phyloP scores from a whole-genome alignment of 1,284 basidiomycete genomes.

The Cryptococcus sp. region DNA sequence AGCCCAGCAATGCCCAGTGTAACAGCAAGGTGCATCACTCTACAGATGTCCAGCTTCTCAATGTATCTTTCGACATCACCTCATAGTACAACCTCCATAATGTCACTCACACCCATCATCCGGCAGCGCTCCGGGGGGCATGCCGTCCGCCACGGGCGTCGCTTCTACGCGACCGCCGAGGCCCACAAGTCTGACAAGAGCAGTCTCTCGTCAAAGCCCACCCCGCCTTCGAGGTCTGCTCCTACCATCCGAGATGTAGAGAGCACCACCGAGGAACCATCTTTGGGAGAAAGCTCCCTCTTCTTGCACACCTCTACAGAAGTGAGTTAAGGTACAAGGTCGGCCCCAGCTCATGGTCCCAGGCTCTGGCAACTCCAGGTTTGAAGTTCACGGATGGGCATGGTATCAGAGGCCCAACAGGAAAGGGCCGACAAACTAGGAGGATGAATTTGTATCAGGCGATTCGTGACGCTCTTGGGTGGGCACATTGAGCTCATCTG shows the following conservation, averaged over 20 bases:
- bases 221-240: conserved; percentile 1
- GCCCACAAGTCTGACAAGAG: background rate
- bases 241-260: conserved; percentile 1
- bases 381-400: conserved; percentile 67
- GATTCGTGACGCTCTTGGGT: conserved; percentile 83
- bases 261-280: conserved; percentile 26
- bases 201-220: background rate
- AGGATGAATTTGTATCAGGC: conserved; percentile 91
- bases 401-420: conserved; percentile 51
- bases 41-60: too few species aligned
- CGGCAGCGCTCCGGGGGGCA: too few species aligned
- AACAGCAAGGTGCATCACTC: too few species aligned
- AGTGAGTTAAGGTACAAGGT: conserved; percentile 15
- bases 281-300: conserved; percentile 31
- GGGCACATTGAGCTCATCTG: conserved; percentile 13
- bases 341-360: background rate
- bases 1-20: too few species aligned
- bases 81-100: too few species aligned
- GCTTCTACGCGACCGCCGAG: background rate
- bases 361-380: conserved; percentile 67
- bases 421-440: conserved; percentile 75
- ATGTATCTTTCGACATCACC: too few species aligned
- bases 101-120: background rate
- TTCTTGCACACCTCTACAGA: conserved; percentile 29
- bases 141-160: background rate